Percentiles rank a stretch among this genome's conserved stretches.
phyloP scores from a whole-genome alignment of 2,329 filamentous ascomycete genomes.

The Ilyonectria sp. region DNA sequence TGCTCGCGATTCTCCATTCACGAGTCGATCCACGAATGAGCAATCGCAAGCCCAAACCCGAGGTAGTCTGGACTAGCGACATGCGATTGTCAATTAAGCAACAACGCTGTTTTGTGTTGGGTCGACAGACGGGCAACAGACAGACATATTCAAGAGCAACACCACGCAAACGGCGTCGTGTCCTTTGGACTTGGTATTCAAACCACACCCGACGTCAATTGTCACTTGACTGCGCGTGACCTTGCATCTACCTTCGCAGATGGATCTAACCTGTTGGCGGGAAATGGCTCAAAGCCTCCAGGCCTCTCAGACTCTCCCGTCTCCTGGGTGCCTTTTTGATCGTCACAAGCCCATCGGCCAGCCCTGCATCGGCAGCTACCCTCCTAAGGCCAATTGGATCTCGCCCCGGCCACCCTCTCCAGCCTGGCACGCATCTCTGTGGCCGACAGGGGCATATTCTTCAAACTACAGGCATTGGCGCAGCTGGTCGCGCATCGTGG shows the following conservation, averaged over 20 bases:
- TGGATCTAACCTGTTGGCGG: constrained; percentile 1
- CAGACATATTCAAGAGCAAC: background rate
- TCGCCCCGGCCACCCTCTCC: constrained; percentile 7
- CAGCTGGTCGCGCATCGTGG: constrained; percentile 21
- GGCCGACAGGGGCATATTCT: constrained; percentile 8
- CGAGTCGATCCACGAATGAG: background rate
- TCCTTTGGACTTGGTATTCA: background rate
- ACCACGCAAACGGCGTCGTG: background rate
- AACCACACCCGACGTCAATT: constrained; percentile 19
- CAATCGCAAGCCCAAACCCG: background rate
- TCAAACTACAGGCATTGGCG: constrained; percentile 4
- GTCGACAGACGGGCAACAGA: background rate
- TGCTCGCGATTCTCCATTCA: background rate
- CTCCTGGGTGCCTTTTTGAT: background rate
- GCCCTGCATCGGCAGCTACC: constrained; percentile 16
- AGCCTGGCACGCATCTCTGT: background rate
- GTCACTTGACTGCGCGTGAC: constrained; percentile 16
- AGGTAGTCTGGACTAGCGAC: background rate
- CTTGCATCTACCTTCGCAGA: constrained; percentile 14
- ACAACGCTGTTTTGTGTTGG: background rate
- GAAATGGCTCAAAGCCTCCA: constrained; percentile 27
- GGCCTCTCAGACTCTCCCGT: background rate
- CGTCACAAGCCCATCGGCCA: background rate
- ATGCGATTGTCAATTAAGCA: background rate
- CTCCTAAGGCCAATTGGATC: constrained; percentile 19